Base-by-base conservation (phyloP, 2,329 filamentous ascomycete species). In the Blastomyces percursus region DNA sequence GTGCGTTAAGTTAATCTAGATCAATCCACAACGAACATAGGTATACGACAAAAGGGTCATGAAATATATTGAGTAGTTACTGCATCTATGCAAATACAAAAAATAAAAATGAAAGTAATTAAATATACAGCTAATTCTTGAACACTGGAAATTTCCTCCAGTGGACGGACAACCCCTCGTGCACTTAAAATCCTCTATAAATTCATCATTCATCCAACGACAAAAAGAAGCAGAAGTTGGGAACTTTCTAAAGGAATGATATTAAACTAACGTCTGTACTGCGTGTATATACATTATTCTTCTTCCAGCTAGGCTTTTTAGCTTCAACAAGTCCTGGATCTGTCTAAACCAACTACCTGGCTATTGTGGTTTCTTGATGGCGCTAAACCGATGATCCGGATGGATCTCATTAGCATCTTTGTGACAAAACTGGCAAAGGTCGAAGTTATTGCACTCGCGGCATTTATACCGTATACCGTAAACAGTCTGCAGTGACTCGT, bases 391-490 rank as follows among this genome's bases (percentile, higher is more conserved):
- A 46, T 62, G 60, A 16, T 35, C 8, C 9, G 60, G 60, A 52
- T 62, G 60, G 27, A 46, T 58, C 32, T 58, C 27, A 44, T 27
- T 40, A 11, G 32, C 35, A 38, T 7, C 11, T 35, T 8, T 7
- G 50, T 27, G 44, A n/a, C 60, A 62, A 21, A 30, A 21, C 19
- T 21, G 6, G 51, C 60, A 62, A 46, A 62, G 60, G 35, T 62
- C 60, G 16, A 44, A 62, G 27, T 62, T 27, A 57, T 24, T 5
- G 35, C 60, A 62, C 16, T 32, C 40, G 46, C n/a, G 51, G 27
- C 60, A 62, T 35, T 62, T 62, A 44, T 62, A 57, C 24, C 60
- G 60, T 35, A 24, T 57, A 6, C 60, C 60, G 38, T 62, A 62
- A 30, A 62, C 21, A 14, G 52, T 62, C 60, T 62, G 38, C 21